Evolutionary conservation across 2,329 filamentous ascomycete species (phyloP), one percentile per base, ranked within the genome.

Genomic region (Laburnicola sp.): DNA sequence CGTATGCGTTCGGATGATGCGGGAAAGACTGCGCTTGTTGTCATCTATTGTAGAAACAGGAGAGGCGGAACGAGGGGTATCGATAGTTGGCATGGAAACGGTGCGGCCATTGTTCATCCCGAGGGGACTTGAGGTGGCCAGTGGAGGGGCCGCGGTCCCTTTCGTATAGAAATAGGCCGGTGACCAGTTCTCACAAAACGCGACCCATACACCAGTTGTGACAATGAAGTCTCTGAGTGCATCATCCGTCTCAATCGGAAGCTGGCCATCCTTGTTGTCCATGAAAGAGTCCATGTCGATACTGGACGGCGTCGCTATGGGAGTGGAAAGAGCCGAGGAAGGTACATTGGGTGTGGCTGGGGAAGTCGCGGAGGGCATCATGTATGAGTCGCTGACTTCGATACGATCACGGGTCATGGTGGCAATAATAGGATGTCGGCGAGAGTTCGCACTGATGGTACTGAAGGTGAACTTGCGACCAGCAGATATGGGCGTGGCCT

Each of bases 351-450:
- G 67, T 5, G 65, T 67, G 5, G 66, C 51, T 6, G 68, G 65
- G 9, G 65, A 65, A 6, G 64, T 66, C 26, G 69, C 65, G 4
- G 69, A 66, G n/a, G 77, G 76, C 44, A 78, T 69, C 8, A 67
- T 72, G 67, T 90, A 92, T 2, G 77, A 79, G 58, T 92, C 86
- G 53, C 85, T 82, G 41, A 93, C 82, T 43, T 89, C 85, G 27
- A 93, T 80, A 9, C 80, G 82, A 3, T 79, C 78, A 9, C 80
- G 79, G 3, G 82, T 86, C 38, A 93, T 77, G 2, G 80, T 83
- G 0, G 87, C 89, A 73, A 92, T 81, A 63, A 92, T 83, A 3
- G 89, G 88, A 65, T 93, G 89, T 9, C 86, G 83, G 30, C 87
- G 79, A 6, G 82, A 83, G 40, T 81, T 80, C 0, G 87, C 83